phyloP scores from a whole-genome alignment of 2,329 filamentous ascomycete genomes.

The Cucurbitaria berberidis region DNA sequence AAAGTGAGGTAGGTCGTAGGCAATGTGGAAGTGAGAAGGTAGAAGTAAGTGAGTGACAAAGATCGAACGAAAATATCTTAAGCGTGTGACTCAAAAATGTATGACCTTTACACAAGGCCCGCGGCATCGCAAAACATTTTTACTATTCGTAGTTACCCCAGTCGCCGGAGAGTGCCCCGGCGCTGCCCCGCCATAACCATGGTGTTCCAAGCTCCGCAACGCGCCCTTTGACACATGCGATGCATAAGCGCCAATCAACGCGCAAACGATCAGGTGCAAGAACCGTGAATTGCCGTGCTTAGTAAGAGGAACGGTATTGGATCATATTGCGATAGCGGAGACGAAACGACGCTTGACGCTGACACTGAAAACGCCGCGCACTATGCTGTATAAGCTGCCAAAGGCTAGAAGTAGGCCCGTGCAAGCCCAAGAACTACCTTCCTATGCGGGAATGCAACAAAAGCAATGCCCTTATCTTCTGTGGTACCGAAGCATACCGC shows the following conservation, averaged over 20 bases:
- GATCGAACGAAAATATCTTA: slow-evolving; percentile 16
- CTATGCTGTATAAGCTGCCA: slow-evolving; percentile 17
- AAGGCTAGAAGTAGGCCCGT: slow-evolving; percentile 22
- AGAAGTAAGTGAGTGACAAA: slow-evolving; percentile 6
- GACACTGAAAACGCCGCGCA: slow-evolving; percentile 18
- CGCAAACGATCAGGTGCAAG: slow-evolving; percentile 1
- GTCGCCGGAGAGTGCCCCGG: slow-evolving; percentile 21
- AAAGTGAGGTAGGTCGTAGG: not conserved
- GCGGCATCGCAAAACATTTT: slow-evolving; percentile 34
- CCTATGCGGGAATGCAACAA: slow-evolving; percentile 5
- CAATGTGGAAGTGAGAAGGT: not conserved
- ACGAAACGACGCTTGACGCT: slow-evolving; percentile 4
- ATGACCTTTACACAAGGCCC: slow-evolving; percentile 29
- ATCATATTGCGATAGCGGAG: slow-evolving; percentile 15
- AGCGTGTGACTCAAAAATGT: slow-evolving; percentile 31
- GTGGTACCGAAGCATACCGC: not conserved
- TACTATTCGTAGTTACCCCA: slow-evolving; percentile 25
- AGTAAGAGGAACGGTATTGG: slow-evolving; percentile 11
- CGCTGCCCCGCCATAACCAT: slow-evolving; percentile 17
- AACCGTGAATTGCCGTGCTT: slow-evolving; percentile 36
- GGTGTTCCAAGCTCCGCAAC: slow-evolving; percentile 24
- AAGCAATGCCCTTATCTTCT: not conserved
- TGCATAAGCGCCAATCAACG: slow-evolving; percentile 22
- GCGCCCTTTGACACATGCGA: slow-evolving; percentile 32
- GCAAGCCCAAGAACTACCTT: slow-evolving; percentile 23